Percentiles rank a stretch among this genome's conserved stretches.
Evolutionary conservation across 768 basidiomycete species (phyloP).

Genomic region (Phaffia tasmanica): DNA sequence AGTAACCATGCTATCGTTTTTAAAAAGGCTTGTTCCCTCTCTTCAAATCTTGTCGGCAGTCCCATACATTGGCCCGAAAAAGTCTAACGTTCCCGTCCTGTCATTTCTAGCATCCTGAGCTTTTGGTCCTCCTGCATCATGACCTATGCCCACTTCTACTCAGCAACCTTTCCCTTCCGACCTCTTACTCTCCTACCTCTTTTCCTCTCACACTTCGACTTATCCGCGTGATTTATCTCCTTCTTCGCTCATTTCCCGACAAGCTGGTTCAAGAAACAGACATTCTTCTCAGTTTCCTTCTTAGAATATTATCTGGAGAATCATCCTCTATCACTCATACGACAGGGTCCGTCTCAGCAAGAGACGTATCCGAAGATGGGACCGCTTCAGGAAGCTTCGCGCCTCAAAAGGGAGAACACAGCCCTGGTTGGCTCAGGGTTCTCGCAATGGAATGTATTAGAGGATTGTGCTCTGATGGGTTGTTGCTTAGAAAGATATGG

Average conservation of each 20-base stretch:
- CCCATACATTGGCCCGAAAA: not conserved
- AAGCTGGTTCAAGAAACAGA: constrained; percentile 75
- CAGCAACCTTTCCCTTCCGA: constrained; percentile 53
- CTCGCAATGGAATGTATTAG: constrained; percentile 85
- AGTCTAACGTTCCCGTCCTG: not conserved
- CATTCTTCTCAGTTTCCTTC: constrained; percentile 59
- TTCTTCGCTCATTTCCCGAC: constrained; percentile 77
- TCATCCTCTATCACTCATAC: constrained; percentile 23
- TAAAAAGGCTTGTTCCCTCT: constrained; percentile 49
- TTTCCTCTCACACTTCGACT: constrained; percentile 85
- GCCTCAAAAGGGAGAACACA: constrained; percentile 46
- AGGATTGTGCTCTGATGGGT: constrained; percentile 43
- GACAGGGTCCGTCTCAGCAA: constrained; percentile 24
- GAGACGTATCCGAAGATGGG: constrained; percentile 27
- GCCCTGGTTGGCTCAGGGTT: constrained; percentile 75
- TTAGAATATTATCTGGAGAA: constrained; percentile 42
- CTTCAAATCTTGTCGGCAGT: not conserved
- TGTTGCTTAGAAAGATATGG: constrained; percentile 31
- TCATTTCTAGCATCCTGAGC: constrained; percentile 56
- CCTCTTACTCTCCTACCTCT: constrained; percentile 46
- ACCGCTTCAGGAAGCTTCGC: constrained; percentile 22
- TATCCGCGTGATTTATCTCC: constrained; percentile 82
- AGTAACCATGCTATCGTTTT: constrained; percentile 84
- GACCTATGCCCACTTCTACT: constrained; percentile 84
- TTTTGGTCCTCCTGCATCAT: constrained; percentile 73